Percentiles rank a stretch among this genome's conserved stretches.
phyloP scores from a whole-genome alignment of 2,329 filamentous ascomycete species.

The Fusarium nygamai region DNA sequence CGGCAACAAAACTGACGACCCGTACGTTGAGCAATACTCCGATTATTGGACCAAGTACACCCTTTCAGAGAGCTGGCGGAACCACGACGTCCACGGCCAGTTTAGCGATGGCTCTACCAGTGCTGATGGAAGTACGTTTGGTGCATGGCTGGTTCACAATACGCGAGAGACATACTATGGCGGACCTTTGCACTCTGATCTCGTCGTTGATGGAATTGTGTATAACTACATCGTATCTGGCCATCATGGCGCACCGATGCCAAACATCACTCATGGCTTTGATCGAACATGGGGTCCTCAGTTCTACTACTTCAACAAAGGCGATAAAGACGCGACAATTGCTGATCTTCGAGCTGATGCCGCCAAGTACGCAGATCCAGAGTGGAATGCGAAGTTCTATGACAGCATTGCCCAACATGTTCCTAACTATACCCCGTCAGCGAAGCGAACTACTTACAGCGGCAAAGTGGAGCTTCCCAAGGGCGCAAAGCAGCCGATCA shows the following conservation, averaged over 20 bases:
- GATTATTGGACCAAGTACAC: constrained; percentile 74
- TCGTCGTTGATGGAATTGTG: constrained; percentile 70
- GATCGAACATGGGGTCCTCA: constrained; percentile 72
- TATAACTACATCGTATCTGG: constrained; percentile 71
- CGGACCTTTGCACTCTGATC: constrained; percentile 68
- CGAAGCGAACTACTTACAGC: constrained; percentile 11
- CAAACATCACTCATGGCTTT: constrained; percentile 71
- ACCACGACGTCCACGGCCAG: constrained; percentile 66
- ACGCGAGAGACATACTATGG: constrained; percentile 69
- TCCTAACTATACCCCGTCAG: constrained; percentile 17
- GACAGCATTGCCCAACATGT: constrained; percentile 27
- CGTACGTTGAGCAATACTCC: constrained; percentile 62
- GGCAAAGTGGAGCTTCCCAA: constrained; percentile 30
- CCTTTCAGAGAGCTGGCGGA: constrained; percentile 65
- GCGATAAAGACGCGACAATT: neutral
- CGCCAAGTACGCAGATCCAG: constrained; percentile 15
- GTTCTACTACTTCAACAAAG: constrained; percentile 68
- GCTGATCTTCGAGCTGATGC: constrained; percentile 24
- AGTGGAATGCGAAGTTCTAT: constrained; percentile 34
- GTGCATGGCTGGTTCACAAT: constrained; percentile 71
- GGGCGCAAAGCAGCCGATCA: constrained; percentile 51
- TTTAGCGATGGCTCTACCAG: constrained; percentile 51
- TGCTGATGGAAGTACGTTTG: constrained; percentile 61
- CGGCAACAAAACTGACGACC: constrained; percentile 61
- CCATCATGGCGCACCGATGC: constrained; percentile 68